These are phyloP conservation scores for Solanum neorickii DNA, from an alignment of 257 asterid species.

Conservation along the genomic window DNA sequence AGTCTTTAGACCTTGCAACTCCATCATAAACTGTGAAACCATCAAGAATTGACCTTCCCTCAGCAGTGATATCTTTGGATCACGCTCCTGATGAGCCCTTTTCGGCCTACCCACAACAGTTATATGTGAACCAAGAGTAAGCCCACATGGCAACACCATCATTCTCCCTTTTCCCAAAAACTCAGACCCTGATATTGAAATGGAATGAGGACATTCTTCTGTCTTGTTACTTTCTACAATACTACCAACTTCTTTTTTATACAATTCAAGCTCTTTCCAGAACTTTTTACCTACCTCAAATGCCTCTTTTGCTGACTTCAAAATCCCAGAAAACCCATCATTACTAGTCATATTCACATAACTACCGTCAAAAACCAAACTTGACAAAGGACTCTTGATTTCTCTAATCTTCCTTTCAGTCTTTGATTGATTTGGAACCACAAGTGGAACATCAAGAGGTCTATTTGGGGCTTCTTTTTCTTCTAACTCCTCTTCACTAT, in stretches of 20 bases:
- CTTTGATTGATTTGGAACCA: conserved; percentile 17
- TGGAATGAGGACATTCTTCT: conserved; percentile 54
- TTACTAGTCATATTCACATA: conserved; percentile 27
- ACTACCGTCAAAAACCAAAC: conserved; percentile 45
- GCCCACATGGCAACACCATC: conserved; percentile 84
- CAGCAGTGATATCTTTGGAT: conserved; percentile 68
- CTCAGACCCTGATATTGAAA: conserved; percentile 31
- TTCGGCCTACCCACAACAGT: conserved; percentile 74
- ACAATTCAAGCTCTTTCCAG: conserved; percentile 48
- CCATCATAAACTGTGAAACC: conserved; percentile 98
- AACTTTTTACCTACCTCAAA: conserved; percentile 43
- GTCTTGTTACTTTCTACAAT: conserved; percentile 5
- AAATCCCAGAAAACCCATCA: conserved; percentile 27
- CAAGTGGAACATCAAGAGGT: conserved; percentile 35
- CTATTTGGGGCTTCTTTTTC: conserved; percentile 55
- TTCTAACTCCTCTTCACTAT: conserved; percentile 57
- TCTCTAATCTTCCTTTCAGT: conserved; percentile 23
- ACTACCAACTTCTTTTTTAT: conserved; percentile 5
- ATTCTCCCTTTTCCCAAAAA: conserved; percentile 36
- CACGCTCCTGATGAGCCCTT: conserved; percentile 61
- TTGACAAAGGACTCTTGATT: conserved; percentile 20
- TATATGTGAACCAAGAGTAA: conserved; percentile 88
- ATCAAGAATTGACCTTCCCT: conserved; percentile 67
- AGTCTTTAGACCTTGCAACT: conserved; percentile 75
- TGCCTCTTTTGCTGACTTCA: conserved; percentile 45